These are phyloP conservation scores for Panicum hallii DNA, from an alignment of 202 grass and related monocot genomes.

Conservation along the genomic window DNA sequence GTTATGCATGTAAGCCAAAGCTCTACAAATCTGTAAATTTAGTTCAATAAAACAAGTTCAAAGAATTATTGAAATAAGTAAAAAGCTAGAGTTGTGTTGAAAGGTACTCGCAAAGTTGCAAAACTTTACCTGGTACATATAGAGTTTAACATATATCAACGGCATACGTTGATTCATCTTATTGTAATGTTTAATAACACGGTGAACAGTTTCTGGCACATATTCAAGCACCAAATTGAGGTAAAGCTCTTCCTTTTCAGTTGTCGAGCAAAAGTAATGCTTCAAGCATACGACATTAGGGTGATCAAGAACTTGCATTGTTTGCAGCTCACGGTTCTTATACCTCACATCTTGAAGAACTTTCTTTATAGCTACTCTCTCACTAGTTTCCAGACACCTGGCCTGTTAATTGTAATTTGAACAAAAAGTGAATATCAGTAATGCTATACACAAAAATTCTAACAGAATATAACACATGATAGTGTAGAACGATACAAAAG, in stretches of 20 bases:
- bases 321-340: conserved; percentile 84
- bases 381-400: conserved; percentile 67
- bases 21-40: conserved; percentile 68
- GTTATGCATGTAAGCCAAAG: conserved; percentile 72
- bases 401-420: conserved; percentile 54
- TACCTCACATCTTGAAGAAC: conserved; percentile 76
- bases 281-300: conserved; percentile 73
- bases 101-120: conserved; percentile 13
- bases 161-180: conserved; percentile 75
- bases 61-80: not conserved
- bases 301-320: conserved; percentile 76
- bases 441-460: not conserved
- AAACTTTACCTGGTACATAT: conserved; percentile 75
- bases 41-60: conserved; percentile 27
- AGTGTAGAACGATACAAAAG: not conserved
- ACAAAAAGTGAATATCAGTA: conserved; percentile 14
- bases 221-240: conserved; percentile 86
- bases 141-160: conserved; percentile 75
- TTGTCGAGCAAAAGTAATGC: conserved; percentile 75
- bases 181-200: conserved; percentile 73
- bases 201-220: conserved; percentile 77
- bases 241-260: conserved; percentile 73
- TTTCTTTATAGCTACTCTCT: conserved; percentile 81
- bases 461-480: not conserved
- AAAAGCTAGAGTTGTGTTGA: not conserved